These are phyloP conservation scores for Clausena lansium DNA, from an alignment of 345 rosid genomes.

Conservation along the genomic window DNA sequence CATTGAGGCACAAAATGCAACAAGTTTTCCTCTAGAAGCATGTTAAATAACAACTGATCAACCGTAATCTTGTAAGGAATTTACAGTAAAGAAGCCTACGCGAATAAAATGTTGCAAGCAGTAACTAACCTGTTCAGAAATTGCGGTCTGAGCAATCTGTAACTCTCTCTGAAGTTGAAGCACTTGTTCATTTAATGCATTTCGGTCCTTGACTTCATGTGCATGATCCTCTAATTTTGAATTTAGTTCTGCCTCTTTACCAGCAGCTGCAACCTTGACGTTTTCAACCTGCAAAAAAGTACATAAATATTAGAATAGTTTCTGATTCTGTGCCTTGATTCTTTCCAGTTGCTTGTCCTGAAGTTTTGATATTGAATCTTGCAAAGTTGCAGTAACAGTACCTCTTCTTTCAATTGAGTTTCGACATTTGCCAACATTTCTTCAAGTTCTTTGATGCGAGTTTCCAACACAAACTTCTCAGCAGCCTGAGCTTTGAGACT, in stretches of 20 bases:
- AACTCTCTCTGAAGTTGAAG: slow-evolving; percentile 55
- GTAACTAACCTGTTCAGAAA: slow-evolving; percentile 46
- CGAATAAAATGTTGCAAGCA: background rate
- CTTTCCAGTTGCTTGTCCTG: background rate
- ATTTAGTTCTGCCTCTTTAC: slow-evolving; percentile 40
- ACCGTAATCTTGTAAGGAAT: background rate
- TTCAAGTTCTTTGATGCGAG: slow-evolving; percentile 60
- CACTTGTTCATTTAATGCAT: slow-evolving; percentile 41
- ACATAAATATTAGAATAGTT: slow-evolving; percentile 1
- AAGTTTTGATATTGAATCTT: background rate
- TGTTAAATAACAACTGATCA: background rate
- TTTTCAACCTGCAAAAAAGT: slow-evolving; percentile 39
- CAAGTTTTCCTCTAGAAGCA: background rate
- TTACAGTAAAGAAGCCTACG: background rate
- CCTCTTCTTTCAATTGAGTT: slow-evolving; percentile 53
- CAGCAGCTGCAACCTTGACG: slow-evolving; percentile 30
- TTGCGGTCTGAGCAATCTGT: slow-evolving; percentile 34
- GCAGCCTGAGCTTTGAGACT: slow-evolving; percentile 44
- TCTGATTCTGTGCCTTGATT: background rate
- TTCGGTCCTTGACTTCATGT: slow-evolving; percentile 38
- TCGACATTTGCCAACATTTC: slow-evolving; percentile 41
- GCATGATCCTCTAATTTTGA: slow-evolving; percentile 47
- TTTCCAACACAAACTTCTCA: slow-evolving; percentile 51
- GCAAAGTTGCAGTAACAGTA: slow-evolving; percentile 12
- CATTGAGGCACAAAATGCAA: background rate